Percentiles rank a stretch among this genome's conserved stretches.
Evolutionary conservation across 164 flowering plant species (phyloP).

Genomic region (Macadamia integrifolia): DNA sequence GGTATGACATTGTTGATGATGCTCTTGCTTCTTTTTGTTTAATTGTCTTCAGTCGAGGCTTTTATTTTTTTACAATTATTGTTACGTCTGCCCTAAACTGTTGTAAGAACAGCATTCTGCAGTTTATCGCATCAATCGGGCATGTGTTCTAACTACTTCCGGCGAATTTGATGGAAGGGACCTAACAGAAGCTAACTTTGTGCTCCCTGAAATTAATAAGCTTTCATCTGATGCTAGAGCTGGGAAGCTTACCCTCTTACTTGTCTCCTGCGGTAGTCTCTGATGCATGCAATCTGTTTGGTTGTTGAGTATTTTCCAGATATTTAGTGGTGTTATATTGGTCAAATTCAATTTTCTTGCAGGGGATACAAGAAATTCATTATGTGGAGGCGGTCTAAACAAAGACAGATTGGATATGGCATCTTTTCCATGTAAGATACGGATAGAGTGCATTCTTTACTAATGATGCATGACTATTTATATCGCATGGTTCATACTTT

Average conservation of each 20-base stretch:
- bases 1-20: conserved; percentile 31
- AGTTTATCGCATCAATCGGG: conserved; percentile 38
- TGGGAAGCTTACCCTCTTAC: conserved; percentile 49
- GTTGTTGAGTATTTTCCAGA: background rate
- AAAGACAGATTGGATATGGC: conserved; percentile 24
- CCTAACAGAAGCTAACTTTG: conserved; percentile 47
- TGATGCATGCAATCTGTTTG: conserved; percentile 2
- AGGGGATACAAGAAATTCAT: conserved; percentile 31
- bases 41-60: background rate
- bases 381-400: conserved; percentile 18
- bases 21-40: background rate
- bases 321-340: background rate
- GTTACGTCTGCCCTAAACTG: background rate
- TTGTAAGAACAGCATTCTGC: conserved; percentile 36
- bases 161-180: conserved; percentile 34
- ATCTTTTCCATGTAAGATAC: conserved; percentile 25
- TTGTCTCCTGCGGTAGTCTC: conserved; percentile 64
- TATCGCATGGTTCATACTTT: no score
- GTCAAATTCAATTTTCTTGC: conserved; percentile 14
- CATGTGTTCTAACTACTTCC: conserved; percentile 34
- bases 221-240: conserved; percentile 51
- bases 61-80: background rate
- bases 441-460: no score
- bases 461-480: no score
- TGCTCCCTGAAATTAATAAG: conserved; percentile 67